phyloP scores from a whole-genome alignment of 164 flowering plant genomes.

The Echeveria elegans region DNA sequence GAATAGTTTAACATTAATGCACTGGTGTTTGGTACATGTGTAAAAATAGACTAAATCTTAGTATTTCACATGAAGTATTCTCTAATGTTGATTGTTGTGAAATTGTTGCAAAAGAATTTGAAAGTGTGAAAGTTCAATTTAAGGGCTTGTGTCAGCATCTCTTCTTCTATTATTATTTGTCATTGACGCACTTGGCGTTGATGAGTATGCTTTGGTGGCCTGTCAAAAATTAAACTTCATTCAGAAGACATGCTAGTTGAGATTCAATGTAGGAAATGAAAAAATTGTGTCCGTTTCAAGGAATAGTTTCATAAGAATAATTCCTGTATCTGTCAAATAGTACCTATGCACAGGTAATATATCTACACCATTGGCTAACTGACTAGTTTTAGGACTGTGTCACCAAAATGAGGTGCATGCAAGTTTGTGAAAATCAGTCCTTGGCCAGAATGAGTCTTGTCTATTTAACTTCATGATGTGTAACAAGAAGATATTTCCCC shows the following conservation, averaged over 20 bases:
- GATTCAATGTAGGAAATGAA: no score
- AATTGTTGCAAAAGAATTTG: neutral
- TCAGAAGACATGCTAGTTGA: neutral
- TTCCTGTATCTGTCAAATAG: neutral
- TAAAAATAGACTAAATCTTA: neutral
- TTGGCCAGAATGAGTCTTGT: neutral
- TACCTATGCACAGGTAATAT: neutral
- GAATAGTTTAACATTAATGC: neutral
- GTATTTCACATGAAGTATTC: no score
- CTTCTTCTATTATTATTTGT: no score
- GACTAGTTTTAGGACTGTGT: neutral
- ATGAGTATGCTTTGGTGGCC: no score
- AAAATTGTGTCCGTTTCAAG: no score
- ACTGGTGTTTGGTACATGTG: neutral
- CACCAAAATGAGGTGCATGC: neutral
- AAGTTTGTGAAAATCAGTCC: neutral
- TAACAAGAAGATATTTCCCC: neutral
- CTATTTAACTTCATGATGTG: slow-evolving; percentile 7
- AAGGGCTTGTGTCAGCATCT: no score
- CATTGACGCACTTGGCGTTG: no score
- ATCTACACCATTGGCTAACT: neutral
- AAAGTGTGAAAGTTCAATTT: no score
- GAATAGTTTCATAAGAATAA: neutral
- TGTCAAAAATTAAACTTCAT: neutral
- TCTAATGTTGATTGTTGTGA: neutral